Percentiles rank a stretch among this genome's conserved stretches.
phyloP scores from a whole-genome alignment of 805 yeast species.

The Priceomyces haplophilus region DNA sequence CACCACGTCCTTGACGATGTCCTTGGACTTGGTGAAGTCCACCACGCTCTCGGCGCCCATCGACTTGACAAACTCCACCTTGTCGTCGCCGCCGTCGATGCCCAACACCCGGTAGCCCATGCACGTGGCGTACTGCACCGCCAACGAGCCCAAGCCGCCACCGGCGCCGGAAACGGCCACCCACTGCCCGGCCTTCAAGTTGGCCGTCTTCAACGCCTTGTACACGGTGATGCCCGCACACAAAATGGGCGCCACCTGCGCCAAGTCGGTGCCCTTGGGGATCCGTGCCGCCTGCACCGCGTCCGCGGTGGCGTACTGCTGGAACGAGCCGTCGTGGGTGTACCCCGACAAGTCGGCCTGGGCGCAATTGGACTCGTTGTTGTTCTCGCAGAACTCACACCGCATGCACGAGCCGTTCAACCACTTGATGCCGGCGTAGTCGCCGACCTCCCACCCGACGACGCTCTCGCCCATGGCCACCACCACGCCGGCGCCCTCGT shows the following conservation, averaged over 20 bases:
- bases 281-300: conserved; percentile 82
- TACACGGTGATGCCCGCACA: conserved; percentile 92
- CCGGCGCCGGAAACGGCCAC: conserved; percentile 77
- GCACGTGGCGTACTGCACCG: conserved; percentile 71
- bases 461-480: conserved; percentile 74
- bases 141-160: conserved; percentile 76
- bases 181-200: conserved; percentile 68
- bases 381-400: conserved; percentile 70
- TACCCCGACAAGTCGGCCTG: conserved; percentile 69
- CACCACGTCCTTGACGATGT: conserved; percentile 53
- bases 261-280: conserved; percentile 72
- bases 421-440: conserved; percentile 83
- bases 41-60: conserved; percentile 66
- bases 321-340: conserved; percentile 89
- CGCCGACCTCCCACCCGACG: conserved; percentile 70
- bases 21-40: conserved; percentile 56
- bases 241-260: conserved; percentile 73
- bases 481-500: conserved; percentile 86
- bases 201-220: conserved; percentile 83
- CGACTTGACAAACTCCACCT: conserved; percentile 51
- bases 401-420: conserved; percentile 71
- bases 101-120: conserved; percentile 73
- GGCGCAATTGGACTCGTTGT: conserved; percentile 70
- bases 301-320: conserved; percentile 85
- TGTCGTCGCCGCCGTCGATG: conserved; percentile 67